Evolutionary conservation across 768 basidiomycete species (phyloP).

Genomic region (Leccinum barrowsii): DNA sequence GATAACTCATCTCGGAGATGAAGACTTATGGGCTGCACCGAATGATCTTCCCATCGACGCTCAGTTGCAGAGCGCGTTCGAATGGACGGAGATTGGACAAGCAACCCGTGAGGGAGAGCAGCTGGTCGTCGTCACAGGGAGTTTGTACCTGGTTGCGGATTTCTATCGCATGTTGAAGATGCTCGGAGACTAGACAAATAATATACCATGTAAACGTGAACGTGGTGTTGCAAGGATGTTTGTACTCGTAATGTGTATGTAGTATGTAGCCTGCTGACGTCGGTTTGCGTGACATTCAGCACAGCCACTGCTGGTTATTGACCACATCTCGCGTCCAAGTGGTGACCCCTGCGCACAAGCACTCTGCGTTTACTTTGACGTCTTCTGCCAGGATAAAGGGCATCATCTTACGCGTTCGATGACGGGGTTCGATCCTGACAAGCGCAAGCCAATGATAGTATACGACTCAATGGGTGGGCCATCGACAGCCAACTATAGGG

Average conservation of each 20-base stretch:
- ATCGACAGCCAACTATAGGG: slow-evolving; percentile 23
- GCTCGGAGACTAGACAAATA: slow-evolving; percentile 7
- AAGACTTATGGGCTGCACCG: slow-evolving; percentile 44
- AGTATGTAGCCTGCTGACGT: not conserved
- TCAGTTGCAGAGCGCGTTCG: slow-evolving; percentile 48
- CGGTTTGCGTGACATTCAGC: not conserved
- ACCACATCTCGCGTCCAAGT: not conserved
- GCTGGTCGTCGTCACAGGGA: slow-evolving; percentile 81
- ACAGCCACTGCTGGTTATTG: not conserved
- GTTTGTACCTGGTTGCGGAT: slow-evolving; percentile 93
- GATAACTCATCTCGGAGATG: slow-evolving; percentile 38
- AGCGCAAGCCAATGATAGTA: slow-evolving; percentile 8
- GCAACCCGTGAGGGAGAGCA: slow-evolving; percentile 20
- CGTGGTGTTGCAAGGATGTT: not conserved
- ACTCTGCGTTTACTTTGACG: not conserved
- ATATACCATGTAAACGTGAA: not conserved
- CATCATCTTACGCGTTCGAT: slow-evolving; percentile 6
- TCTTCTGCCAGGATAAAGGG: slow-evolving; percentile 13
- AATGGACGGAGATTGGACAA: slow-evolving; percentile 34
- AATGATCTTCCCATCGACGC: slow-evolving; percentile 30
- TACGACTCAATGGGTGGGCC: slow-evolving; percentile 12
- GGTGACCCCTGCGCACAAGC: not conserved
- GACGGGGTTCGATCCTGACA: slow-evolving; percentile 9
- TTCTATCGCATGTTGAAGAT: slow-evolving; percentile 59
- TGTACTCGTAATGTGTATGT: not conserved